Evolutionary conservation across 208 protist genomes (phyloP).

Genomic region (Tritrichomonas musculus): DNA sequence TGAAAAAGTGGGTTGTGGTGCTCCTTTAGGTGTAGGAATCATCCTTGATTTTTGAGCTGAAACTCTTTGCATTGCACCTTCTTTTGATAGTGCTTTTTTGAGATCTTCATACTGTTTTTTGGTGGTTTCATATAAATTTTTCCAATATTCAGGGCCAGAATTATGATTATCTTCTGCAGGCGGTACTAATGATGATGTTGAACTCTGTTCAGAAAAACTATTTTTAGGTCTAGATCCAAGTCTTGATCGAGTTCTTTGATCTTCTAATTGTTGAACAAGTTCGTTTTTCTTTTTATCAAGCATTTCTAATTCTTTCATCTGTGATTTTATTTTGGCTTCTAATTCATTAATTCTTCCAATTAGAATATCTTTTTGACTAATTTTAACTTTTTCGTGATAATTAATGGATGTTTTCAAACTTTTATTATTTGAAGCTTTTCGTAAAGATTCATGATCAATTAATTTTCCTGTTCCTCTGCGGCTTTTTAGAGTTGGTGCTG

Average conservation of each 20-base stretch:
- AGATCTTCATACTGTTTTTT: neutral
- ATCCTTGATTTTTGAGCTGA: neutral
- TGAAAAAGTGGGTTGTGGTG: neutral
- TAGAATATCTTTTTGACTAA: neutral
- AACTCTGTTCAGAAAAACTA: neutral
- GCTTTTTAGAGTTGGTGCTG: neutral
- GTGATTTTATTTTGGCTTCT: neutral
- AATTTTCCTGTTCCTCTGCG: neutral
- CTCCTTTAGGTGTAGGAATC: neutral
- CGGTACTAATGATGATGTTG: neutral
- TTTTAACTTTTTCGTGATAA: neutral
- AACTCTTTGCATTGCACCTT: neutral
- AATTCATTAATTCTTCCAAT: neutral
- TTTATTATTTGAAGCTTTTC: neutral
- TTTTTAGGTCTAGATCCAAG: neutral
- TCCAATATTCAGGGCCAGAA: neutral
- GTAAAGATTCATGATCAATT: neutral
- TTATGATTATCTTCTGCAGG: neutral
- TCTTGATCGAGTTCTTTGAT: neutral
- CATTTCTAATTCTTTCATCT: neutral
- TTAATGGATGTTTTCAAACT: no score
- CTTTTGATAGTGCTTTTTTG: neutral
- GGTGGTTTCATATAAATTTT: neutral
- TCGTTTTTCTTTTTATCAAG: neutral
- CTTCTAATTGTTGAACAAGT: neutral